A percentile compares a stretch with the other conserved stretches of the same genome.
Evolutionary conservation across 495 filamentous ascomycete genomes (phyloP).

Genomic region (Aspergillus wentii): DNA sequence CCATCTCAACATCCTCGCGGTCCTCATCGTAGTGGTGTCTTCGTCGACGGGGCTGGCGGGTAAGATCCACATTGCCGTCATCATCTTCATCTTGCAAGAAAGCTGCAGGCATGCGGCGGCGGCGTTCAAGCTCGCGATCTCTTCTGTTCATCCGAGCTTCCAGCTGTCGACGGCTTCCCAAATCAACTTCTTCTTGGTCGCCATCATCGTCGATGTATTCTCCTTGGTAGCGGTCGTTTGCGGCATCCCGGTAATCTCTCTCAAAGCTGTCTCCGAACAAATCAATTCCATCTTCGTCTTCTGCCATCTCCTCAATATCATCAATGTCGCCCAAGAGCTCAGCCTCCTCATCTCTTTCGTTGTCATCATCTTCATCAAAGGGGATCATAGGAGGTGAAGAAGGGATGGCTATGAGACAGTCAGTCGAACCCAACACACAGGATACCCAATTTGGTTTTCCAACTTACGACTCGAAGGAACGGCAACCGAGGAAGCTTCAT

Average conservation of each 20-base stretch:
- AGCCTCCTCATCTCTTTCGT: conserved; percentile 64
- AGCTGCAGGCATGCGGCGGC: conserved; percentile 72
- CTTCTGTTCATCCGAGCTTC: conserved; percentile 78
- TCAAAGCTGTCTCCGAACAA: conserved; percentile 89
- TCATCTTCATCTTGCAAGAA: conserved; percentile 92
- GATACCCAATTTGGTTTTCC: conserved; percentile 18
- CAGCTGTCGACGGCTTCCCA: conserved; percentile 66
- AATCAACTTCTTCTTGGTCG: conserved; percentile 70
- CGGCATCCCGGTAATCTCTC: conserved; percentile 64
- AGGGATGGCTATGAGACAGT: conserved; percentile 25
- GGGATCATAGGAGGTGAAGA: conserved; percentile 50
- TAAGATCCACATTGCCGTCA: conserved; percentile 75
- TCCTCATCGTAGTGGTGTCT: conserved; percentile 92
- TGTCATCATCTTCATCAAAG: conserved; percentile 64
- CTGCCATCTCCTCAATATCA: conserved; percentile 92
- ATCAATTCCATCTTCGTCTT: conserved; percentile 91
- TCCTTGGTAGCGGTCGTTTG: conserved; percentile 63
- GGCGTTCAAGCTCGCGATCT: conserved; percentile 73
- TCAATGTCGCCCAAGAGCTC: conserved; percentile 79
- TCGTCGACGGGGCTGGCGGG: conserved; percentile 71
- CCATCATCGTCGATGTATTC: conserved; percentile 76
- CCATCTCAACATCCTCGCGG: conserved; percentile 82
- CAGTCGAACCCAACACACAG: conserved; percentile 10
- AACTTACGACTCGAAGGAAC: conserved; percentile 69
- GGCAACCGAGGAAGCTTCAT: conserved; percentile 65